phyloP scores from a whole-genome alignment of 352 stramenopile species.

The Phytophthora tentaculata region DNA sequence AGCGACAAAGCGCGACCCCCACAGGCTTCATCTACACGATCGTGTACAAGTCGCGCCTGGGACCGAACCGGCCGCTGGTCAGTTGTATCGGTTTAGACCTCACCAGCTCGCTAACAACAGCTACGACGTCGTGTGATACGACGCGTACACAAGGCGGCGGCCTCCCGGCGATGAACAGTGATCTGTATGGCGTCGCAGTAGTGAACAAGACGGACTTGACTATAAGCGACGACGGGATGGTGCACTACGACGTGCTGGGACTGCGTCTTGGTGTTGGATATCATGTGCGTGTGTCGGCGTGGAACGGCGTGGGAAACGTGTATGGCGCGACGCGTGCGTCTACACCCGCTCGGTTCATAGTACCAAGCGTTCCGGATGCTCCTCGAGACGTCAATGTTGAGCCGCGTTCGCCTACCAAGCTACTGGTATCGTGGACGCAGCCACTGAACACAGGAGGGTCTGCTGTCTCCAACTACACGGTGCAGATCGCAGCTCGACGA shows the following conservation, averaged over 20 bases:
- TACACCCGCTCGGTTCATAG: constrained; percentile 68
- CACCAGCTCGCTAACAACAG: constrained; percentile 47
- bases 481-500: constrained; percentile 70
- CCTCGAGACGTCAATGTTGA: constrained; percentile 60
- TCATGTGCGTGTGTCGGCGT: constrained; percentile 92
- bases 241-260: constrained; percentile 38
- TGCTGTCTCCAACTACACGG: constrained; percentile 46
- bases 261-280: constrained; percentile 62
- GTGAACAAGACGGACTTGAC: constrained; percentile 48
- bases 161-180: constrained; percentile 83
- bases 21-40: constrained; percentile 68
- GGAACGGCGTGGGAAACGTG: constrained; percentile 90
- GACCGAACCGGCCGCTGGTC: constrained; percentile 60
- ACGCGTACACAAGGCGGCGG: constrained; percentile 42
- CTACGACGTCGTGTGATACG: constrained; percentile 43
- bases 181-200: constrained; percentile 62
- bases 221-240: constrained; percentile 29
- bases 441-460: constrained; percentile 64
- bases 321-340: constrained; percentile 85
- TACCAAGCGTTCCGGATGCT: constrained; percentile 43
- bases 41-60: constrained; percentile 68
- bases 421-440: constrained; percentile 60
- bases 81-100: constrained; percentile 52
- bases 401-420: constrained; percentile 32
- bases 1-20: constrained; percentile 41